Percentiles rank a stretch among this genome's conserved stretches.
Evolutionary conservation across 2,329 filamentous ascomycete species (phyloP).

Genomic region (Trichoderma hamatum): DNA sequence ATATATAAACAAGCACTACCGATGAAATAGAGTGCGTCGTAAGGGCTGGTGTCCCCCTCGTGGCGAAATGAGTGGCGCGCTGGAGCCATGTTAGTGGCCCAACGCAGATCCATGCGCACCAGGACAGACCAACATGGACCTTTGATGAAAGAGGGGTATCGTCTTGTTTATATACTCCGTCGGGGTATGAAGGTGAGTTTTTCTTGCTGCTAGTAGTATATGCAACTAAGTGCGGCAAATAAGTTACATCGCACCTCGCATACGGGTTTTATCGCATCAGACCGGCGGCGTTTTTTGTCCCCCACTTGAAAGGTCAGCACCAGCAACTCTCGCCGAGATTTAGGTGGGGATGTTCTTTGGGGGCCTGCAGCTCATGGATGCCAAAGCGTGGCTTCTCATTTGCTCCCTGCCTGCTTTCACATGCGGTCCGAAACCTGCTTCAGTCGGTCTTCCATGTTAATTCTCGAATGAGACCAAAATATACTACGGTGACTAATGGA

Average conservation of each 20-base stretch:
- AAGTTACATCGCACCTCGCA: neutral
- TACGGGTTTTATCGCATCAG: neutral
- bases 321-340: neutral
- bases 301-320: neutral
- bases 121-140: neutral
- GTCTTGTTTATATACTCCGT: neutral
- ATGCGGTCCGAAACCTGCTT: neutral
- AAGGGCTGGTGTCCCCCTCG: neutral
- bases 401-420: neutral
- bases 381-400: neutral
- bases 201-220: neutral
- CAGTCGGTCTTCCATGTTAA: neutral
- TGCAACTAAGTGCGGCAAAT: neutral
- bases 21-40: neutral
- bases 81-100: neutral
- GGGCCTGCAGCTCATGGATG: neutral
- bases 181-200: neutral
- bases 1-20: neutral
- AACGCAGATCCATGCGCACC: slow-evolving; percentile 6
- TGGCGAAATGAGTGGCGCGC: neutral
- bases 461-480: slow-evolving; percentile 10
- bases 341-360: no score
- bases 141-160: neutral
- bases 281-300: neutral
- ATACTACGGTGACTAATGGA: neutral